Conservation (phyloP, 345 rosid genomes). For the Lepidium sativum region DNA sequence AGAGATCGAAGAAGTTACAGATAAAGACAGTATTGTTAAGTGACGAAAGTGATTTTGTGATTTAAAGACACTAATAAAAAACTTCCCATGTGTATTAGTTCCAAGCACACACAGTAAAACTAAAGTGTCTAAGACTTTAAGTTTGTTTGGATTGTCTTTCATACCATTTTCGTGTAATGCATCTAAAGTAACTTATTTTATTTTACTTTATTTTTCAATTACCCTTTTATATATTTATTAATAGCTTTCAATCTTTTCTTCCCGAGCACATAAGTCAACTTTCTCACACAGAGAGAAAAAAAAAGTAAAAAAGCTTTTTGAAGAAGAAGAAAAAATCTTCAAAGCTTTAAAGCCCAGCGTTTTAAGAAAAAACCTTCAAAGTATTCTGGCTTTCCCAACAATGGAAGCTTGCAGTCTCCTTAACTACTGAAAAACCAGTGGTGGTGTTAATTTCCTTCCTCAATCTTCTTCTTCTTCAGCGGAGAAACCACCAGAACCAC, state of each 20-base stretch:
- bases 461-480: conserved; percentile 16
- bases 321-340: not conserved
- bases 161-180: not conserved
- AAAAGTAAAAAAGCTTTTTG: not conserved
- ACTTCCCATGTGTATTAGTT: no score
- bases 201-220: not conserved
- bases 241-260: conserved; percentile 13
- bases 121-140: no score
- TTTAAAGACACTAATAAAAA: no score
- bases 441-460: conserved; percentile 16
- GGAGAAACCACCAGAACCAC: conserved; percentile 25
- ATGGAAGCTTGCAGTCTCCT: conserved; percentile 99
- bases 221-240: not conserved
- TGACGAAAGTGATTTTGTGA: no score
- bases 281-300: not conserved
- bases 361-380: not conserved
- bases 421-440: conserved; percentile 75
- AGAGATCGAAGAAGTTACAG: no score
- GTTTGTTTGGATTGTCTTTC: no score
- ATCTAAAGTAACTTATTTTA: not conserved
- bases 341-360: conserved; percentile 20
- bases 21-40: not conserved
- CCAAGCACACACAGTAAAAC: no score
- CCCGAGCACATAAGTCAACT: not conserved
- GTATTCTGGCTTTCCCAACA: conserved; percentile 76